These are phyloP conservation scores for Penicillium sp. DNA, from an alignment of 2,329 filamentous ascomycete species.

Conservation along the genomic window DNA sequence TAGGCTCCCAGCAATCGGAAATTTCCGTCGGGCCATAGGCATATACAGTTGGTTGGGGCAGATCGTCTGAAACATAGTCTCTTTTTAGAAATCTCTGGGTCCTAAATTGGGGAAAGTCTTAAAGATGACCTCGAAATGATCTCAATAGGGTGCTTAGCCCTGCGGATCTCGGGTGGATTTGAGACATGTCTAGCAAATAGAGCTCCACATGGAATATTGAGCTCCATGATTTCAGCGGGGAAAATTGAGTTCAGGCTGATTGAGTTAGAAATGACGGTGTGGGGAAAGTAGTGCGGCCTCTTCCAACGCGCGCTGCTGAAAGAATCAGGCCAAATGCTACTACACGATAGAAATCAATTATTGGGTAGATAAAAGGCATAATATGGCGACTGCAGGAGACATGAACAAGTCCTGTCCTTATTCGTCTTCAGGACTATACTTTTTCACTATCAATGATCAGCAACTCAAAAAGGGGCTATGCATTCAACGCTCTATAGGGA, in stretches of 20 bases:
- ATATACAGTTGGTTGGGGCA: neutral
- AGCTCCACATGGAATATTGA: neutral
- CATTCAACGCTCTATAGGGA: neutral
- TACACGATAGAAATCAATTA: too few species aligned
- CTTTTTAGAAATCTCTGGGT: neutral
- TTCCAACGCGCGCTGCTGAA: neutral
- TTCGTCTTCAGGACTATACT: neutral
- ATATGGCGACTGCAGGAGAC: neutral
- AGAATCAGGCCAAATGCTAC: too few species aligned
- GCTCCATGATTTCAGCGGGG: neutral
- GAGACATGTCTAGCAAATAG: neutral
- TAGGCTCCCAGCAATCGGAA: neutral
- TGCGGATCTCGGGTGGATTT: neutral
- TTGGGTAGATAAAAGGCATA: too few species aligned
- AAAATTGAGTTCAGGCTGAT: neutral
- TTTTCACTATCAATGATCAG: neutral
- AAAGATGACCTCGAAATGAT: neutral
- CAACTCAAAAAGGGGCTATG: neutral
- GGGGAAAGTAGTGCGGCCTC: neutral
- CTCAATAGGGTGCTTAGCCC: neutral
- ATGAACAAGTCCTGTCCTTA: neutral
- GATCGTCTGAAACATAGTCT: constrained; percentile 10
- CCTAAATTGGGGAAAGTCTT: neutral
- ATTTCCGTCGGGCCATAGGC: constrained; percentile 1
- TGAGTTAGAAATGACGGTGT: neutral